phyloP scores from a whole-genome alignment of 1,139 yeast genomes.

The Sugiyamaella grinbergsii region DNA sequence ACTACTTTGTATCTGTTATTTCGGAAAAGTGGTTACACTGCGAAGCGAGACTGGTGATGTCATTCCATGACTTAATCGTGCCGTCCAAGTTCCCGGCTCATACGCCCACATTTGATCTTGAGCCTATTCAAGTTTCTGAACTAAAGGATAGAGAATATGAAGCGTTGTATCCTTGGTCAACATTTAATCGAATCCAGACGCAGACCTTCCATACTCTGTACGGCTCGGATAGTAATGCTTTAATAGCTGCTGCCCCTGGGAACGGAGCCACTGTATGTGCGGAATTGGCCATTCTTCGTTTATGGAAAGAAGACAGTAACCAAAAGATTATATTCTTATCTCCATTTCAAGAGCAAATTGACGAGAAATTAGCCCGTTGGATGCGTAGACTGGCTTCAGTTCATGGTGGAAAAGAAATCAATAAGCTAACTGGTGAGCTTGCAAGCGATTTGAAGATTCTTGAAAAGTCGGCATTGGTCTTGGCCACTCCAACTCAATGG shows the following conservation, averaged over 20 bases:
- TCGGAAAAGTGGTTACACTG: slow-evolving; percentile 89
- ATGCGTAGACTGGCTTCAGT: slow-evolving; percentile 37
- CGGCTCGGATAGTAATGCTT: slow-evolving; percentile 57
- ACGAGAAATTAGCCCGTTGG: slow-evolving; percentile 56
- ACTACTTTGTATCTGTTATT: slow-evolving; percentile 67
- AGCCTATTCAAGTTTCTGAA: slow-evolving; percentile 52
- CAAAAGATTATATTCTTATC: slow-evolving; percentile 64
- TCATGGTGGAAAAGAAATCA: slow-evolving; percentile 46
- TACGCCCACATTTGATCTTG: slow-evolving; percentile 55
- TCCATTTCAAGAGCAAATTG: slow-evolving; percentile 61
- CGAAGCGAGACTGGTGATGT: slow-evolving; percentile 62
- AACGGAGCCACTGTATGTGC: slow-evolving; percentile 74
- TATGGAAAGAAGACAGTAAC: slow-evolving; percentile 64
- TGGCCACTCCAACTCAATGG: slow-evolving; percentile 80
- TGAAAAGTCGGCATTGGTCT: slow-evolving; percentile 62
- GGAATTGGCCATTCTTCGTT: slow-evolving; percentile 69
- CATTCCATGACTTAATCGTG: slow-evolving; percentile 55
- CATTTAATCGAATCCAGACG: slow-evolving; percentile 73
- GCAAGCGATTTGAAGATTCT: slow-evolving; percentile 56
- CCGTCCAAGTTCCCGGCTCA: slow-evolving; percentile 74
- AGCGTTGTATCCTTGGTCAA: slow-evolving; percentile 45
- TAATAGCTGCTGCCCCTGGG: slow-evolving; percentile 75
- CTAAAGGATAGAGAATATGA: slow-evolving; percentile 53
- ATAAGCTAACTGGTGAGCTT: slow-evolving; percentile 64
- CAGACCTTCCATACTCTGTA: slow-evolving; percentile 66